These are phyloP conservation scores for Vaccinium vitisidaea DNA, from an alignment of 148 eudicot genomes.

Conservation along the genomic window DNA sequence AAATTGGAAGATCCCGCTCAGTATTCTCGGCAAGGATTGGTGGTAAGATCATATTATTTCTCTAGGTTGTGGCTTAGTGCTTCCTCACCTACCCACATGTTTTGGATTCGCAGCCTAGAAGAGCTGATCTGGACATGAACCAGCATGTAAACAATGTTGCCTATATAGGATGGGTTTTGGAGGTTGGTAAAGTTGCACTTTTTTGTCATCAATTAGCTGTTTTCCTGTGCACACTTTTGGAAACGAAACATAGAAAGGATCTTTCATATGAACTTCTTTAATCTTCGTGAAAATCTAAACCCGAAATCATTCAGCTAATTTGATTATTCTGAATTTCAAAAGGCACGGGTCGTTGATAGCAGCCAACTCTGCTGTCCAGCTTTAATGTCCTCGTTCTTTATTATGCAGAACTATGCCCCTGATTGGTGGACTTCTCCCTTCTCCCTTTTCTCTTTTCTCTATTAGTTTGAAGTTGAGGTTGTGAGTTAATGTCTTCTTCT, in stretches of 20 bases:
- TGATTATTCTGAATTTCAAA: not conserved
- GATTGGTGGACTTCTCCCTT: not conserved
- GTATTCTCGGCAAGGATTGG: slow-evolving; percentile 64
- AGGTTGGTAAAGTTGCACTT: slow-evolving; percentile 48
- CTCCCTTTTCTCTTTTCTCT: not conserved
- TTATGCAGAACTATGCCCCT: slow-evolving; percentile 4
- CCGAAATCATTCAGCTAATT: not conserved
- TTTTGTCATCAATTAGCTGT: not conserved
- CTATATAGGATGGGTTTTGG: slow-evolving; percentile 93
- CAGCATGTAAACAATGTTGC: slow-evolving; percentile 95
- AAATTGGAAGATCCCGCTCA: slow-evolving; percentile 76
- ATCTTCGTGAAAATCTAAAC: not conserved
- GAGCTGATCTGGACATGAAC: slow-evolving; percentile 98
- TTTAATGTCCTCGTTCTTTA: not conserved
- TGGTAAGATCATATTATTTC: slow-evolving; percentile 45
- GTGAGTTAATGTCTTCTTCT: not conserved
- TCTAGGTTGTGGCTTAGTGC: not conserved
- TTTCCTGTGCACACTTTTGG: not conserved
- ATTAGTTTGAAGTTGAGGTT: not conserved
- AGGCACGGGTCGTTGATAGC: not conserved
- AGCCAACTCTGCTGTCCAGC: not conserved
- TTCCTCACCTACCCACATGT: slow-evolving; percentile 13
- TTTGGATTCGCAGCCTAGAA: slow-evolving; percentile 66
- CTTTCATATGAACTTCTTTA: not conserved
- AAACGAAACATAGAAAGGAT: not conserved